phyloP scores from a whole-genome alignment of 306 rosid species.

The Cicer chorassanicum region DNA sequence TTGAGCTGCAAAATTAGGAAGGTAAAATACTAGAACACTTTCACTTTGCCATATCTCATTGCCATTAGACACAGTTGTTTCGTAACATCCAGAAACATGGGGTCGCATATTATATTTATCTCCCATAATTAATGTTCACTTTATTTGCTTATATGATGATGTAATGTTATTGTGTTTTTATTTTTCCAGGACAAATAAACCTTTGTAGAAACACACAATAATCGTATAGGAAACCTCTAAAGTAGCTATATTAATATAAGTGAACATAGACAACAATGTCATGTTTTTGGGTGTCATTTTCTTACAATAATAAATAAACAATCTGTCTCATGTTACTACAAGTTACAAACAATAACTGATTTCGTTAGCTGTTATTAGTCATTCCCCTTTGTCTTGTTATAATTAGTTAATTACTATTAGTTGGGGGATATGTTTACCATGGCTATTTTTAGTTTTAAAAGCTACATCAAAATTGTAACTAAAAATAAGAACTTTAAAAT shows the following conservation, averaged over 20 bases:
- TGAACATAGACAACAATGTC: conserved; percentile 16
- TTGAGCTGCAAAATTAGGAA: conserved; percentile 39
- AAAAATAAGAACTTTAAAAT: too few relatives aligned
- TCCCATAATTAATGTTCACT: background rate
- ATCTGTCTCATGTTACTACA: background rate
- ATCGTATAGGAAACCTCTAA: background rate
- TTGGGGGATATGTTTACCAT: too few relatives aligned
- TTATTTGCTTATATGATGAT: background rate
- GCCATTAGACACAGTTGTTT: background rate
- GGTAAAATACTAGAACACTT: background rate
- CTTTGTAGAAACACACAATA: background rate
- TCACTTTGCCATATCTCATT: conserved; percentile 43
- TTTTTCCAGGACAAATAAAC: too few relatives aligned
- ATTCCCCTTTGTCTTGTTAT: background rate
- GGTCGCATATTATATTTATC: background rate
- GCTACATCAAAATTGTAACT: too few relatives aligned
- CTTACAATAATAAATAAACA: background rate
- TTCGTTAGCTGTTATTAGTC: background rate
- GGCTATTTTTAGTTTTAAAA: too few relatives aligned
- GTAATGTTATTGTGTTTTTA: too few relatives aligned
- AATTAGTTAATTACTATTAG: conserved; percentile 40
- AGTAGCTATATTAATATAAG: background rate
- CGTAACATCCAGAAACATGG: conserved; percentile 21
- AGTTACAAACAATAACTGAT: conserved; percentile 4
- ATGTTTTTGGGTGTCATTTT: conserved; percentile 21